Percentiles rank a stretch among this genome's conserved stretches.
phyloP scores from a whole-genome alignment of 2,329 filamentous ascomycete genomes.

The Neonectria neomacrospora region DNA sequence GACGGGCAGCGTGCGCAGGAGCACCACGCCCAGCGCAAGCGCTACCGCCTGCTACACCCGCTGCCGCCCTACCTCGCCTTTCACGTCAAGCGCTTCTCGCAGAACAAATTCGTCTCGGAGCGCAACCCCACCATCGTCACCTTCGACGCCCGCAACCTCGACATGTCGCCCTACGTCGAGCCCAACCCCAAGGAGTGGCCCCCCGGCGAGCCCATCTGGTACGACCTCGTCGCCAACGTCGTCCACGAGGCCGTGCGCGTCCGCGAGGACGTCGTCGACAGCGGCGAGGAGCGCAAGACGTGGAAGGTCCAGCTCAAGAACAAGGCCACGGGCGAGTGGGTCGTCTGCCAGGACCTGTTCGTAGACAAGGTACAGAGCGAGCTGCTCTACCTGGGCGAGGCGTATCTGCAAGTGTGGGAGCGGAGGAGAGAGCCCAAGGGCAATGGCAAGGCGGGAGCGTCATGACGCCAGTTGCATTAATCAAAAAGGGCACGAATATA shows the following conservation, averaged over 20 bases:
- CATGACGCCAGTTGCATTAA: constrained; percentile 26
- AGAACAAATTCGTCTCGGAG: constrained; percentile 96
- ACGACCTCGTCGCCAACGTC: constrained; percentile 96
- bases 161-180: constrained; percentile 91
- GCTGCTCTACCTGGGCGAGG: constrained; percentile 90
- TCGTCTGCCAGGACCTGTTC: constrained; percentile 92
- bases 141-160: constrained; percentile 84
- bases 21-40: constrained; percentile 85
- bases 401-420: constrained; percentile 97
- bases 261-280: constrained; percentile 87
- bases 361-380: constrained; percentile 91
- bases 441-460: constrained; percentile 46
- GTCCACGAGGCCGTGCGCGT: constrained; percentile 84
- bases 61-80: constrained; percentile 91
- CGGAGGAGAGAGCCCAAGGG: constrained; percentile 68
- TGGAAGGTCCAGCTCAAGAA: constrained; percentile 95
- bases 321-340: constrained; percentile 85
- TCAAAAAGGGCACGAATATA: constrained; percentile 3
- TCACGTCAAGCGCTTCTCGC: constrained; percentile 96
- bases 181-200: constrained; percentile 79
- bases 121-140: constrained; percentile 98
- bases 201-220: constrained; percentile 85
- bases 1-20: constrained; percentile 90
- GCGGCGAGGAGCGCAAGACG: constrained; percentile 85
- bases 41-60: constrained; percentile 90